Conservation (phyloP, 805 yeast species). For the Hanseniaspora mollemarum region DNA sequence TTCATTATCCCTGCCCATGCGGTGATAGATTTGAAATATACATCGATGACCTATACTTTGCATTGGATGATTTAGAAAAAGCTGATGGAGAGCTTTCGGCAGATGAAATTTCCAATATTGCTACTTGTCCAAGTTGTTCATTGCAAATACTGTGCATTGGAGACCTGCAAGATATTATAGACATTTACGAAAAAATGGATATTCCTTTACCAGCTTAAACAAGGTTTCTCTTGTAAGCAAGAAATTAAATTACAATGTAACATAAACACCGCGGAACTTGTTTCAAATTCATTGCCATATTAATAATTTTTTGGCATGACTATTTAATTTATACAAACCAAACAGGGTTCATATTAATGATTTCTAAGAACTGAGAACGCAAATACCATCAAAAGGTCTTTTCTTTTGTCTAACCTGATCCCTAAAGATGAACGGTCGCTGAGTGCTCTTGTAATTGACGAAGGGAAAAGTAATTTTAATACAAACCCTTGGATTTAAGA, state of each 20-base stretch:
- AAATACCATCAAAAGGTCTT: too few relatives aligned
- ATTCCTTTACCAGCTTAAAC: constrained; percentile 24
- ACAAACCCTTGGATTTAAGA: too few relatives aligned
- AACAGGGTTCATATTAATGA: too few relatives aligned
- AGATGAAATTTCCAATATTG: constrained; percentile 35
- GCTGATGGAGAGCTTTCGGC: constrained; percentile 13
- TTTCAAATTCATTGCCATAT: too few relatives aligned
- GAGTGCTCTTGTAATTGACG: too few relatives aligned
- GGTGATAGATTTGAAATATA: constrained; percentile 87
- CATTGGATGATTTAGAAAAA: constrained; percentile 43
- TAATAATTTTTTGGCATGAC: too few relatives aligned
- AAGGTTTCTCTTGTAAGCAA: constrained; percentile 1
- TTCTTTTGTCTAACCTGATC: too few relatives aligned
- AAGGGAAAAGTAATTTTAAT: too few relatives aligned
- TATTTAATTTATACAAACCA: too few relatives aligned
- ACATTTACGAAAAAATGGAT: constrained; percentile 33
- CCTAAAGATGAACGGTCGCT: too few relatives aligned
- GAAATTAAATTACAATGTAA: neutral
- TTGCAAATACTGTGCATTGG: constrained; percentile 84
- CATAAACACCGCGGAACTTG: too few relatives aligned
- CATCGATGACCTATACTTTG: constrained; percentile 76
- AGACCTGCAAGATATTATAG: constrained; percentile 46
- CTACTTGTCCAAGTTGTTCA: constrained; percentile 94
- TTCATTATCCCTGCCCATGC: constrained; percentile 95
- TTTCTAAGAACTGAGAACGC: too few relatives aligned